Conservation (phyloP, 352 stramenopile species). For the Pseudoperonospora humuli region DNA sequence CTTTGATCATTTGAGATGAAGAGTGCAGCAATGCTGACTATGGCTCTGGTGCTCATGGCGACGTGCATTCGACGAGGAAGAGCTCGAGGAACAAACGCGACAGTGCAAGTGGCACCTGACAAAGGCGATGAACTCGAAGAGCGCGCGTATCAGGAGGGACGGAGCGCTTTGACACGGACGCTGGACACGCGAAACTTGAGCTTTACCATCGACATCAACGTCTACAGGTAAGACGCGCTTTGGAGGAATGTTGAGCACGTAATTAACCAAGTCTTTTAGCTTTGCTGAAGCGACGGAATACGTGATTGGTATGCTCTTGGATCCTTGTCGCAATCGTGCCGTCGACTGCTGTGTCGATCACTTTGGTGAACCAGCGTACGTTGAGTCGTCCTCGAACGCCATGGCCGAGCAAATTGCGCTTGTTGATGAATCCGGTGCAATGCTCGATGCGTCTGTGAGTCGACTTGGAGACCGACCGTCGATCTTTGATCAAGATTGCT, state of each 20-base stretch:
- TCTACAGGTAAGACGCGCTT: conserved; percentile 68
- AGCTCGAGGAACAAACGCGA: too few relatives aligned
- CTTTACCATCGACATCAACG: conserved; percentile 50
- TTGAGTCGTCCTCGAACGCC: conserved; percentile 10
- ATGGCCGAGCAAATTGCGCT: conserved; percentile 54
- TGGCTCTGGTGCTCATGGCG: too few relatives aligned
- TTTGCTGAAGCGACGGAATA: conserved; percentile 52
- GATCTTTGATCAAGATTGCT: conserved; percentile 65
- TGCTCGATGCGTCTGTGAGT: conserved; percentile 50
- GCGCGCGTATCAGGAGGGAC: conserved; percentile 37
- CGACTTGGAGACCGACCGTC: conserved; percentile 62
- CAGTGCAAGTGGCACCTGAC: conserved; percentile 45
- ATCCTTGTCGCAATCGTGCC: conserved; percentile 56
- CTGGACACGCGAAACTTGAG: conserved; percentile 35
- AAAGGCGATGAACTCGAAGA: conserved; percentile 62
- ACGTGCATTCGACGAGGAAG: too few relatives aligned
- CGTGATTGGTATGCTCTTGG: conserved; percentile 70
- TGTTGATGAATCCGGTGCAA: conserved; percentile 53
- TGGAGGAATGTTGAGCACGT: too few relatives aligned
- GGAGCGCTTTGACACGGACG: conserved; percentile 29
- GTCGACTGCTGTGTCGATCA: conserved; percentile 69
- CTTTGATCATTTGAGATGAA: conserved; percentile 1
- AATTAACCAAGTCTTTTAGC: too few relatives aligned
- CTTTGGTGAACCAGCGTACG: conserved; percentile 66
- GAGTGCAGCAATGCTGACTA: neutral